phyloP scores from a whole-genome alignment of 176 grass and related monocot species.

The Hyparrhenia diplandra region DNA sequence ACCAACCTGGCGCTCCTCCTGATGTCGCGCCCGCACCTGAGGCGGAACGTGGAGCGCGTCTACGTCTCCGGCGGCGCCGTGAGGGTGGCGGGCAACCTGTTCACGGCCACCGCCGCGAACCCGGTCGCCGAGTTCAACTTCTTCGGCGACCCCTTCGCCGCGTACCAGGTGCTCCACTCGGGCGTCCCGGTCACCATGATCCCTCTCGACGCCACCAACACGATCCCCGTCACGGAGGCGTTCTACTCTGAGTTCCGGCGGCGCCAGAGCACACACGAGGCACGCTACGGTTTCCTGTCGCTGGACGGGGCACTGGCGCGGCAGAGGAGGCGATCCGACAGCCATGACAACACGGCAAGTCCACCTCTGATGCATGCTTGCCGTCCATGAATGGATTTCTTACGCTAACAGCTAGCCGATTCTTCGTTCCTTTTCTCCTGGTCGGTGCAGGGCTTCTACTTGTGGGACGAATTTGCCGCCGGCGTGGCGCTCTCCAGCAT shows the following conservation, averaged over 20 bases:
- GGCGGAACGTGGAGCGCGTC: slow-evolving; percentile 54
- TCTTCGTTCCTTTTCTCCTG: not conserved
- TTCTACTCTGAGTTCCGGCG: slow-evolving; percentile 61
- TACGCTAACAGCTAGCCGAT: not conserved
- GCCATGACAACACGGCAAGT: slow-evolving; percentile 52
- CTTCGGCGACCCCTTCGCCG: slow-evolving; percentile 75
- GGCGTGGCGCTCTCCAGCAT: slow-evolving; percentile 68
- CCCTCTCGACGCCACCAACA: slow-evolving; percentile 88
- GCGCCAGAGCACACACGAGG: slow-evolving; percentile 61
- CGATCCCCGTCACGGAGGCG: slow-evolving; percentile 51
- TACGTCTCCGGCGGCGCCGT: slow-evolving; percentile 75
- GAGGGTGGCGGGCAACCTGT: slow-evolving; percentile 54
- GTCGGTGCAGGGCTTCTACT: slow-evolving; percentile 61
- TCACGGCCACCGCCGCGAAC: slow-evolving; percentile 55
- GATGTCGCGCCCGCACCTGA: slow-evolving; percentile 50
- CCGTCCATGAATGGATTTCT: no score
- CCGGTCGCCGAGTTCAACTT: slow-evolving; percentile 87
- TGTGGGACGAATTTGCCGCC: slow-evolving; percentile 84
- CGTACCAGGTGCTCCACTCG: slow-evolving; percentile 77
- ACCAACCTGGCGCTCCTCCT: slow-evolving; percentile 80
- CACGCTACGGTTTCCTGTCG: slow-evolving; percentile 61
- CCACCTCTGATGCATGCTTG: no score
- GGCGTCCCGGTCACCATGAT: slow-evolving; percentile 77
- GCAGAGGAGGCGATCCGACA: slow-evolving; percentile 25
- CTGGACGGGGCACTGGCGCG: slow-evolving; percentile 32